Percentiles rank a stretch among this genome's conserved stretches.
phyloP scores from a whole-genome alignment of 352 stramenopile genomes.

The Elongisporangium undulatum region DNA sequence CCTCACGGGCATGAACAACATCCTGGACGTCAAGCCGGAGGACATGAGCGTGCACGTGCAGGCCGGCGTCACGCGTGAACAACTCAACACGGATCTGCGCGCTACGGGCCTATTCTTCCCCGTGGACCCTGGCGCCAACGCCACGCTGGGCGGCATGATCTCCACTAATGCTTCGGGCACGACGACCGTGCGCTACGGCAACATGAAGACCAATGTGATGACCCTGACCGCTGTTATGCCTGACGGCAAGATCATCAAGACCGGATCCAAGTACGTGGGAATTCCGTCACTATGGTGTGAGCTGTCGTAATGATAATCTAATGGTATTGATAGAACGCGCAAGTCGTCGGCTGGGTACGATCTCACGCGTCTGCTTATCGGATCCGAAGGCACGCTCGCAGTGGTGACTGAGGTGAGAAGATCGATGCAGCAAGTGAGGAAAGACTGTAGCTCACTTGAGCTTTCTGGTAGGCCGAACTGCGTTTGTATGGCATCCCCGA shows the following conservation, averaged over 20 bases:
- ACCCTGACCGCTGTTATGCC: constrained; percentile 90
- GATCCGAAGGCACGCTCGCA: constrained; percentile 93
- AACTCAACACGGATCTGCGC: constrained; percentile 87
- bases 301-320: background rate
- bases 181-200: constrained; percentile 92
- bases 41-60: constrained; percentile 92
- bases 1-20: constrained; percentile 78
- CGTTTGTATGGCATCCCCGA: constrained; percentile 89
- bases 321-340: constrained; percentile 50
- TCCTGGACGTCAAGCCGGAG: constrained; percentile 58
- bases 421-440: constrained; percentile 1
- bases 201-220: constrained; percentile 97
- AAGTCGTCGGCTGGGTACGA: constrained; percentile 98
- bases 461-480: constrained; percentile 59
- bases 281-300: background rate
- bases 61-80: constrained; percentile 91
- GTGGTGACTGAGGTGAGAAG: constrained; percentile 89
- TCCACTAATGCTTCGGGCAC: constrained; percentile 88
- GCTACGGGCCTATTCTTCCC: constrained; percentile 93
- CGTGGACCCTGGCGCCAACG: constrained; percentile 96
- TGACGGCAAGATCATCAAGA: constrained; percentile 86
- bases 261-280: constrained; percentile 71
- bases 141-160: constrained; percentile 95
- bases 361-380: constrained; percentile 92
- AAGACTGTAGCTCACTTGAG: background rate